Conservation (phyloP, 345 rosid genomes). For the Boechera stricta region DNA sequence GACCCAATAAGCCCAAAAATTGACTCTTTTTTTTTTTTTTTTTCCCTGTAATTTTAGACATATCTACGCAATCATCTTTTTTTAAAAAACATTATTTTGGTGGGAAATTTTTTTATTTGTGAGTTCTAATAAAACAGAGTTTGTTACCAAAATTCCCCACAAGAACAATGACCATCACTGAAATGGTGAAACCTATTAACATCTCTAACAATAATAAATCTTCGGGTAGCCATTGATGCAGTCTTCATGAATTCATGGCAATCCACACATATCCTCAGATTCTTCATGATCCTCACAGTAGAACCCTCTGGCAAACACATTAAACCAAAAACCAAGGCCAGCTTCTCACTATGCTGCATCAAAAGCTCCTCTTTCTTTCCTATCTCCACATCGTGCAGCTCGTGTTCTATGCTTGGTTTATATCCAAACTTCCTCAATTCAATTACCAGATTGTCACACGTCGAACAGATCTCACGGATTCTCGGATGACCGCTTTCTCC, state of each 20-base stretch:
- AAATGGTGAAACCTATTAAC: conserved; percentile 76
- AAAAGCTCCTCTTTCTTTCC: conserved; percentile 61
- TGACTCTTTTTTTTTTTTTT: background rate
- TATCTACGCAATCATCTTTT: no score
- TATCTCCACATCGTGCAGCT: conserved; percentile 67
- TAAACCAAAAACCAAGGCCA: conserved; percentile 63
- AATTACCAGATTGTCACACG: conserved; percentile 55
- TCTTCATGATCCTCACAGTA: conserved; percentile 75
- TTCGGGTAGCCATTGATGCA: conserved; percentile 56
- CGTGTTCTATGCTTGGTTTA: conserved; percentile 53
- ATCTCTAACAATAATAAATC: conserved; percentile 74
- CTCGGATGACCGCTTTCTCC: conserved; percentile 67
- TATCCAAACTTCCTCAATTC: conserved; percentile 60
- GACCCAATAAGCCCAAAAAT: background rate
- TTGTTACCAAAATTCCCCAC: conserved; percentile 72
- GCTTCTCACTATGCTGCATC: conserved; percentile 75
- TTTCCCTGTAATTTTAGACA: no score
- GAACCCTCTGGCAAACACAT: conserved; percentile 54
- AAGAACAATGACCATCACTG: conserved; percentile 64
- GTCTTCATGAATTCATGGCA: conserved; percentile 80
- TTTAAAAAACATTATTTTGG: background rate
- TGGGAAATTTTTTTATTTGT: background rate
- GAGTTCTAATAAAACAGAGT: background rate
- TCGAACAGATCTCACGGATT: conserved; percentile 58
- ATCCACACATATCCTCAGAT: conserved; percentile 77